Percentiles rank a stretch among this genome's conserved stretches.
These are phyloP conservation scores for Plantago elongata DNA, from an alignment of 257 asterid genomes.

Conservation along the genomic window DNA sequence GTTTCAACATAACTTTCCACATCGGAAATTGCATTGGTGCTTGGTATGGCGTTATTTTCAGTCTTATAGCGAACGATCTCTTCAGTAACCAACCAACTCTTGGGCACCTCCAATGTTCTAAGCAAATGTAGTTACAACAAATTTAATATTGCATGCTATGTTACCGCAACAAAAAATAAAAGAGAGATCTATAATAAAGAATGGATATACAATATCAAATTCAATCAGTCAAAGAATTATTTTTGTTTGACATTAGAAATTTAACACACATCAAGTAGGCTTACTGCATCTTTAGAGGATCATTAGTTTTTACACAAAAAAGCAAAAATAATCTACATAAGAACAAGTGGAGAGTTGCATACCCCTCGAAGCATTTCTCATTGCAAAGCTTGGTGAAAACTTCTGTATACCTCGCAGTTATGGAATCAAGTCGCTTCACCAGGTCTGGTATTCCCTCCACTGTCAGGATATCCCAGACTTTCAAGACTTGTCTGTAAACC, in stretches of 20 bases:
- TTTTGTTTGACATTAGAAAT: not conserved
- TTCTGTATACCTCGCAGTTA: slow-evolving; percentile 39
- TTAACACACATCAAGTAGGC: not conserved
- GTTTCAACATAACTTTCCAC: slow-evolving; percentile 39
- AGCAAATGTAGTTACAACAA: not conserved
- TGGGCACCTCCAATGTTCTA: slow-evolving; percentile 56
- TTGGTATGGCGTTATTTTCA: not conserved
- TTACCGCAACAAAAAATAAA: not conserved
- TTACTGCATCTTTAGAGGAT: not conserved
- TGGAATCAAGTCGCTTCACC: slow-evolving; percentile 41
- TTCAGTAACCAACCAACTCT: slow-evolving; percentile 34
- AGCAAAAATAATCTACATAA: not conserved
- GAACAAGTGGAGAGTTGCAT: not conserved
- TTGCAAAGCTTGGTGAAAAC: slow-evolving; percentile 46
- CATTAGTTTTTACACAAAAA: not conserved
- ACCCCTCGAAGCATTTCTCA: slow-evolving; percentile 43
- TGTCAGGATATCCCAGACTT: slow-evolving; percentile 57
- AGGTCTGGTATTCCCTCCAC: slow-evolving; percentile 35
- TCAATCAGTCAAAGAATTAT: too few species aligned
- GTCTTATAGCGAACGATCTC: slow-evolving; percentile 37
- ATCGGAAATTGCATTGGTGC: slow-evolving; percentile 18
- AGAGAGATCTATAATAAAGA: not conserved
- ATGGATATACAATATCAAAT: too few species aligned
- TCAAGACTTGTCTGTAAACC: slow-evolving; percentile 43
- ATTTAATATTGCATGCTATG: not conserved